Base-by-base conservation (phyloP, 208 protist genomes). In the Leishmania gerbilli region DNA sequence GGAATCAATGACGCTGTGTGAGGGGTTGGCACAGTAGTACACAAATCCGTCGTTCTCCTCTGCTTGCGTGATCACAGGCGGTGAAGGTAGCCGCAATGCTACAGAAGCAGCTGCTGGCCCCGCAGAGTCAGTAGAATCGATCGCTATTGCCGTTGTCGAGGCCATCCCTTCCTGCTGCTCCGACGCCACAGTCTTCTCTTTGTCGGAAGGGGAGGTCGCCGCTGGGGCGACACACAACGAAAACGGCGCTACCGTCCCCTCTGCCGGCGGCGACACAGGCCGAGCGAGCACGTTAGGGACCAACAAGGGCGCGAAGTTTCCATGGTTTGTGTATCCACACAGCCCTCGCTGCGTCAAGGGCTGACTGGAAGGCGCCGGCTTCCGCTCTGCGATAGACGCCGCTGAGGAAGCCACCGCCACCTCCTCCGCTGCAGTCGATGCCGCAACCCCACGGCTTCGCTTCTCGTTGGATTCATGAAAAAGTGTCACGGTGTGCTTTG, bases 21-120 rank as follows among this genome's bases (percentile, higher is more conserved):
- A 79, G 24, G 91, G 82, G 58, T 96, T 96, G 24, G 93, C 93
- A 71, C 93, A 96, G 84, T 95, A 95, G 79, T 93, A 92, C 58
- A 93, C 87, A 79, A 92, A 93, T 49, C 87, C 85, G 31, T 89
- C 88, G 5, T 71, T 76, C 40, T 83, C 67, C 82, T 94, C 90
- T 11, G 40, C 74, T 31, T 49, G 47, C 27, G 84, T 88, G n/a
- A 88, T 81, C 19, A 42, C 34, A 47, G 87, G 76, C 40, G 81
- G 76, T 53, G 68, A 47, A 19, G 42, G 42, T 27, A 67, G 17
- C 8, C 67, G 19, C 4, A 31, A 60, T 34, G 6, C 5, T 7
- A 47, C 27, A 13, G 47, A 6, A 17, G 72, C 49, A 9, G 15
- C 34, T 11, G 27, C 56, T 74, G 58, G 31, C 1, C 9, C 49